phyloP scores from a whole-genome alignment of 352 stramenopile genomes.

The Phytophthora capsici region DNA sequence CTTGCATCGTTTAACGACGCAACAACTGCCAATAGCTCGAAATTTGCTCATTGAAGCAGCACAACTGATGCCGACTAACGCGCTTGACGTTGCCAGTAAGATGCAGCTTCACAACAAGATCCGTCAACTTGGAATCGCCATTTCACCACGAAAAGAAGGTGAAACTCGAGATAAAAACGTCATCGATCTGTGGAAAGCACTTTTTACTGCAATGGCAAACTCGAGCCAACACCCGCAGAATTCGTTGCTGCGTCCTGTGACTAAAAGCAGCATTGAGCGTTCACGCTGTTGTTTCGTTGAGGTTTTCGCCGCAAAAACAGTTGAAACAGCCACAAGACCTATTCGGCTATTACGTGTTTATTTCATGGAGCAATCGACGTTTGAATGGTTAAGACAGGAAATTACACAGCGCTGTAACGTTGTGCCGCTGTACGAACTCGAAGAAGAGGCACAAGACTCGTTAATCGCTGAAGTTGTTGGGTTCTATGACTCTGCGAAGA shows the following conservation, averaged over 20 bases:
- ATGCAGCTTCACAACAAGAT: slow-evolving; percentile 61
- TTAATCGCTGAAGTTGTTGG: slow-evolving; percentile 15
- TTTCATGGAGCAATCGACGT: slow-evolving; percentile 31
- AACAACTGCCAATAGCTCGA: slow-evolving; percentile 16
- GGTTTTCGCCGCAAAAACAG: slow-evolving; percentile 4
- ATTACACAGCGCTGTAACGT: slow-evolving; percentile 28
- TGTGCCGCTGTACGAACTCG: slow-evolving; percentile 15
- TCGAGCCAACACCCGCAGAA: slow-evolving; percentile 3
- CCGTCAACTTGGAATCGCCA: slow-evolving; percentile 25
- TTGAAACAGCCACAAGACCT: background rate
- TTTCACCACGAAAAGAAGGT: slow-evolving; percentile 3
- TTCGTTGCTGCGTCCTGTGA: slow-evolving; percentile 18
- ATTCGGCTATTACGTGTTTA: slow-evolving; percentile 46
- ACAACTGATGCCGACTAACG: slow-evolving; percentile 34
- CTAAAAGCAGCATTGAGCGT: slow-evolving; percentile 25
- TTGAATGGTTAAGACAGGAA: slow-evolving; percentile 46
- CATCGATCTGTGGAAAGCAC: slow-evolving; percentile 31
- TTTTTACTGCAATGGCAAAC: slow-evolving; percentile 14
- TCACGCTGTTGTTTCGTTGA: slow-evolving; percentile 32
- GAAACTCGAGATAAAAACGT: slow-evolving; percentile 34
- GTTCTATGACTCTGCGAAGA: slow-evolving; percentile 40
- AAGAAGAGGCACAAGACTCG: slow-evolving; percentile 4
- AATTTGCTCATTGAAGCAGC: slow-evolving; percentile 41
- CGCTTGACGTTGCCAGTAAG: slow-evolving; percentile 40
- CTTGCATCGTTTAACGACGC: slow-evolving; percentile 26